A percentile compares a stretch with the other conserved stretches of the same genome.
These are phyloP conservation scores for Backusella tuberculispora DNA, from an alignment of 192 early-diverging fungal genomes.

Conservation along the genomic window DNA sequence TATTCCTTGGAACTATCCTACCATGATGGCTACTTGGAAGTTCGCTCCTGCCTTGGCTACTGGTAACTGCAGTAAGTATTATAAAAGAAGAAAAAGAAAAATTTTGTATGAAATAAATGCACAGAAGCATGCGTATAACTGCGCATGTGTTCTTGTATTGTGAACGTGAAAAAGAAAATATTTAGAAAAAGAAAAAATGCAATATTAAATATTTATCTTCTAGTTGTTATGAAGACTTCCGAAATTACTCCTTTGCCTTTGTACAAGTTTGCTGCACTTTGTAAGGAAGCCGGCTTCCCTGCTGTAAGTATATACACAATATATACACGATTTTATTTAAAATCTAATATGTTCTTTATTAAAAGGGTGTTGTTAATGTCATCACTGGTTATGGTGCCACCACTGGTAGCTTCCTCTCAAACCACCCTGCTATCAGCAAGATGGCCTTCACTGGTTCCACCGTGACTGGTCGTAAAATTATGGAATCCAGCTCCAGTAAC, in stretches of 20 bases:
- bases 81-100: background rate
- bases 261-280: constrained; percentile 64
- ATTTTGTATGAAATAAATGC: background rate
- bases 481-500: constrained; percentile 23
- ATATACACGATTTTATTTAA: background rate
- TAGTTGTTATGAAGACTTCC: constrained; percentile 78
- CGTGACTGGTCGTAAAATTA: constrained; percentile 3
- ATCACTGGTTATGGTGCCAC: constrained; percentile 72
- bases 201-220: background rate
- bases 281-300: constrained; percentile 77
- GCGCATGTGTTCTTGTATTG: background rate
- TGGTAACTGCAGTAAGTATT: constrained; percentile 61
- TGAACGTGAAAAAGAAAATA: background rate
- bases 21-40: constrained; percentile 70
- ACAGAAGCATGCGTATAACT: background rate
- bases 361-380: constrained; percentile 79
- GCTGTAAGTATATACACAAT: constrained; percentile 32
- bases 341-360: background rate
- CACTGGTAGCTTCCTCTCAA: constrained; percentile 58
- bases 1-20: constrained; percentile 75
- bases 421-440: constrained; percentile 53
- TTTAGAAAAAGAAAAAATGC: background rate
- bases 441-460: constrained; percentile 62
- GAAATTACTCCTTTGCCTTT: constrained; percentile 67
- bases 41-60: constrained; percentile 78